Evolutionary conservation across 495 filamentous ascomycete genomes (phyloP), one percentile per base, ranked within the genome.

Genomic region (Lasiosphaeria hispida): DNA sequence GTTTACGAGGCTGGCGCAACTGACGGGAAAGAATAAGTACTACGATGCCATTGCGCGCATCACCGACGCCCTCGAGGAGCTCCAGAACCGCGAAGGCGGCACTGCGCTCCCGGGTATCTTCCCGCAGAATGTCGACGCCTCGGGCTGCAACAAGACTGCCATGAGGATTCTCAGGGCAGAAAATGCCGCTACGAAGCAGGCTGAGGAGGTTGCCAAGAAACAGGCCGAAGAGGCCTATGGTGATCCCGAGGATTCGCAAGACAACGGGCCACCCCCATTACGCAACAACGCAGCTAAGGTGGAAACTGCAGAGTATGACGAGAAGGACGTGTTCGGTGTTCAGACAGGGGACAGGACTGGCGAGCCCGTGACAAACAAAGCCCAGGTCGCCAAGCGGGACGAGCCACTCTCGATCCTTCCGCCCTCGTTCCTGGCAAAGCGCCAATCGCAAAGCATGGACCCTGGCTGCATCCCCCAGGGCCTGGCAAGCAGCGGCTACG

Each of bases 41-140:
- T 98, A 96, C 60, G 94, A 98, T 77, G 94, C 95, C 2, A 80
- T 97, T 61, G 91, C 93, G 40, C 87, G 95, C 33, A 90, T 98
- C 63, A 96, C 91, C 2, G 81, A 97, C 63, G 88, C 88, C 42
- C 78, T 98, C 14, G 89, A 93, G 59, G 84, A 85, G 41, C 84
- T 85, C 68, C 93, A 97, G 74, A 74, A 80, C 48, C 69, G 72
- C 3, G 19, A 39, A 18, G 78, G 80, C 30, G 76, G 79, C 11
- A 97, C 90, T 0, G 79, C 78, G 7, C 73, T 97, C 14, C 85
- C 88, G 10, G 94, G 94, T 2, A 78, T 97, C 65, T 98, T 93
- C 80, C 95, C 94, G 1, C 74, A 85, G 39, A 76, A 79, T 41
- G 70, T 97, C 8, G 94, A 98, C 73, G 90, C 90, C 38, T 79